A percentile compares a stretch with the other conserved stretches of the same genome.
These are phyloP conservation scores for Pythium sp. DNA, from an alignment of 352 stramenopile genomes.

Conservation along the genomic window DNA sequence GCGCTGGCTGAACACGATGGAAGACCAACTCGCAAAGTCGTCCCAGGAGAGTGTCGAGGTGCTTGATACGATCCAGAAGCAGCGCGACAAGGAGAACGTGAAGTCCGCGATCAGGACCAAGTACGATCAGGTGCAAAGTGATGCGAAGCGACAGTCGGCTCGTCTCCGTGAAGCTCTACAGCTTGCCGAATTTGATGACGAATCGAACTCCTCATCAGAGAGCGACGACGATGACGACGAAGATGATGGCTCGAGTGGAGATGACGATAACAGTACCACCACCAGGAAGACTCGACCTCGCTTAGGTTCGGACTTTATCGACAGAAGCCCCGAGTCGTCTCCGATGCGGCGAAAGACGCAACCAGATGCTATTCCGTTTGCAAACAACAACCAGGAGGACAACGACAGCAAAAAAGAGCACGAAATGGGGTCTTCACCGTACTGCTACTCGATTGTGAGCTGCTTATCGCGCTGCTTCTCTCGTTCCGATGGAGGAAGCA, in stretches of 20 bases:
- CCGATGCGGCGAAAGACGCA: conserved; percentile 50
- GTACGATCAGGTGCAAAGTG: conserved; percentile 39
- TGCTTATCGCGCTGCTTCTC: conserved; percentile 38
- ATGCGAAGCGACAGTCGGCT: conserved; percentile 47
- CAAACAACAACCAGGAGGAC: conserved; percentile 26
- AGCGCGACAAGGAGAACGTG: conserved; percentile 34
- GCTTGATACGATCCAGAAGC: conserved; percentile 30
- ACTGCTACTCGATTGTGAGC: conserved; percentile 19
- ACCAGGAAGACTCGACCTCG: conserved; percentile 18
- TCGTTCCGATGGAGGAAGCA: not conserved
- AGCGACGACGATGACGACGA: conserved; percentile 19
- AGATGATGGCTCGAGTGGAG: conserved; percentile 4
- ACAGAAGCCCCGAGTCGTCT: conserved; percentile 65
- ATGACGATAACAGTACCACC: conserved; percentile 10
- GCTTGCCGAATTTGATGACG: conserved; percentile 24
- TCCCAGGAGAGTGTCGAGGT: conserved; percentile 37
- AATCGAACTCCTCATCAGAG: conserved; percentile 9
- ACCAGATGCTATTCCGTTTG: conserved; percentile 27
- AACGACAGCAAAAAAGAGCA: conserved; percentile 18
- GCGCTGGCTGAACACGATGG: conserved; percentile 63
- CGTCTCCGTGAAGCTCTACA: conserved; percentile 48
- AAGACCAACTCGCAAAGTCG: conserved; percentile 41
- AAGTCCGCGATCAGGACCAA: conserved; percentile 52
- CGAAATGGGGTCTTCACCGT: not conserved
- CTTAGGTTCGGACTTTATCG: conserved; percentile 37